phyloP scores from a whole-genome alignment of 257 asterid genomes.

The Euphrasia confusa region DNA sequence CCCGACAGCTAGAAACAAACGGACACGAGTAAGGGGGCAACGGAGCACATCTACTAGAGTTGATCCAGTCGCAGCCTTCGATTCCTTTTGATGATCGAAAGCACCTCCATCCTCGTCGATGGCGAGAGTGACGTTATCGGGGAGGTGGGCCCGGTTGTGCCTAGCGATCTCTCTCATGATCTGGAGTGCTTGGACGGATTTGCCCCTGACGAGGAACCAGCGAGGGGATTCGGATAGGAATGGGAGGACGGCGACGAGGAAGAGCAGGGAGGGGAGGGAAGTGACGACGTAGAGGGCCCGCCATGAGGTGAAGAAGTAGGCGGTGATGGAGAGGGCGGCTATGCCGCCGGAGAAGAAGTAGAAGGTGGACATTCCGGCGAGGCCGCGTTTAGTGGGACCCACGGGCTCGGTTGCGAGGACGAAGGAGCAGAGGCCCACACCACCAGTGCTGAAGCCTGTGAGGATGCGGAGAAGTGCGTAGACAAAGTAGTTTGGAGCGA shows the following conservation, averaged over 20 bases:
- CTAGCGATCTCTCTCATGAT: constrained; percentile 58
- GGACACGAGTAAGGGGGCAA: constrained; percentile 48
- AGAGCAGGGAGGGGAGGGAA: constrained; percentile 57
- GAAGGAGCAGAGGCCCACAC: constrained; percentile 81
- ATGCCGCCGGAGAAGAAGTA: constrained; percentile 87
- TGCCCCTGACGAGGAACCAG: constrained; percentile 73
- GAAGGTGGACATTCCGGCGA: constrained; percentile 87
- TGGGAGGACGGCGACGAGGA: constrained; percentile 48
- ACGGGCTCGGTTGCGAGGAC: constrained; percentile 88
- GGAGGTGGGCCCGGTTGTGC: constrained; percentile 45
- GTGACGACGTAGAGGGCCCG: constrained; percentile 64
- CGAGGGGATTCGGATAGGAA: constrained; percentile 82
- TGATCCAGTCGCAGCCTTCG: constrained; percentile 52
- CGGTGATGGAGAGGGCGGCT: constrained; percentile 59
- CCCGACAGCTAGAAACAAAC: constrained; percentile 56
- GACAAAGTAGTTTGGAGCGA: constrained; percentile 54
- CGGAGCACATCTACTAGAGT: constrained; percentile 52
- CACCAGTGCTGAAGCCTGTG: constrained; percentile 89
- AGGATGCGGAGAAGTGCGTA: constrained; percentile 61
- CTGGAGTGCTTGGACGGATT: constrained; percentile 40
- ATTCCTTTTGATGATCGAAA: constrained; percentile 5
- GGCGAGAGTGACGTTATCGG: constrained; percentile 41
- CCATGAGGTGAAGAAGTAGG: constrained; percentile 63
- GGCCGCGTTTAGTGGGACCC: constrained; percentile 68
- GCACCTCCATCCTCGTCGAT: constrained; percentile 32